These are phyloP conservation scores for Begonia fuchsioides DNA, from an alignment of 306 rosid genomes.

Conservation along the genomic window DNA sequence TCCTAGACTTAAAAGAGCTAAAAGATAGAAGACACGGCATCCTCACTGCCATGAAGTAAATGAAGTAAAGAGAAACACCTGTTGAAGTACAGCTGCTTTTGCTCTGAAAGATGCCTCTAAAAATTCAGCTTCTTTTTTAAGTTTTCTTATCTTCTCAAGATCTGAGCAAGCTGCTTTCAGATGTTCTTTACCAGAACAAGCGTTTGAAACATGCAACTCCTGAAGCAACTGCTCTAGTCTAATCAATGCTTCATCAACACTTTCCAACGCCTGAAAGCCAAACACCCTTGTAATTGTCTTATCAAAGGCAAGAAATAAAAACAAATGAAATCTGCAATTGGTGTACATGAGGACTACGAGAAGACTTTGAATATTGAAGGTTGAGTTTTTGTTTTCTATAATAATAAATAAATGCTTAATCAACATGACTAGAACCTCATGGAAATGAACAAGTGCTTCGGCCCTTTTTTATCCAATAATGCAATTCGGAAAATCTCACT, in stretches of 20 bases:
- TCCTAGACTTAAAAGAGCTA: not conserved
- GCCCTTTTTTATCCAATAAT: no score
- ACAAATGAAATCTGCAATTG: no score
- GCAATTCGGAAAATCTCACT: no score
- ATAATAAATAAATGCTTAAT: no score
- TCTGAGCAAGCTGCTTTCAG: conserved; percentile 96
- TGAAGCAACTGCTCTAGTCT: conserved; percentile 90
- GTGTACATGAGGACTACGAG: no score
- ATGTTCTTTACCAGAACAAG: conserved; percentile 84
- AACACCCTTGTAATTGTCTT: conserved; percentile 11
- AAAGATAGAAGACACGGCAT: no score
- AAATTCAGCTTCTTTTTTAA: conserved; percentile 92
- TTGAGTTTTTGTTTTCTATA: no score
- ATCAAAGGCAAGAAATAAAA: conserved; percentile 7
- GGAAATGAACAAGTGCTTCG: no score
- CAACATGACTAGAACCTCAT: no score
- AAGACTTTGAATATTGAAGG: no score
- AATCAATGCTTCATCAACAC: conserved; percentile 73
- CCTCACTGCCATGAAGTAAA: not conserved
- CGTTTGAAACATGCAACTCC: conserved; percentile 70
- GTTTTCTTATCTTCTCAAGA: conserved; percentile 91
- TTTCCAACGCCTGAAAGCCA: conserved; percentile 66
- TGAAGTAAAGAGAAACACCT: conserved; percentile 25
- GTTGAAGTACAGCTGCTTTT: conserved; percentile 77
- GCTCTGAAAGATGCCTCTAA: conserved; percentile 93